Evolutionary conservation across 2,329 filamentous ascomycete genomes (phyloP).

Genomic region (Phyllosticta capitalensis): DNA sequence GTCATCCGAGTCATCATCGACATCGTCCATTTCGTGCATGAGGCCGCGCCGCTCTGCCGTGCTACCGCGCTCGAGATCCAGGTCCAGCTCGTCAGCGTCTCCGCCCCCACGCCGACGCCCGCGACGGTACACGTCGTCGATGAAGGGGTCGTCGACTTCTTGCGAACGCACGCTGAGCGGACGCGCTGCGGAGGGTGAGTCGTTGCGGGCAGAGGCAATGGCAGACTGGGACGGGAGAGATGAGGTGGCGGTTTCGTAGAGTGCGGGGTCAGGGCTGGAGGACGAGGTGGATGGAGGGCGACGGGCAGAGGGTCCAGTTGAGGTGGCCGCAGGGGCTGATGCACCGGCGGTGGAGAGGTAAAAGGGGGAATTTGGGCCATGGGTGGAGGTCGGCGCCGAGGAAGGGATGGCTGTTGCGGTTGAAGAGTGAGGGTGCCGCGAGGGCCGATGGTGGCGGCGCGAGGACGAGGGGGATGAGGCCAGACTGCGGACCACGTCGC

Average conservation of each 20-base stretch:
- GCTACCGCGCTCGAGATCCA: not conserved
- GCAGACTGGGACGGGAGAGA: not conserved
- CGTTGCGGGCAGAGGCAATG: not conserved
- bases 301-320: not conserved
- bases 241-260: not conserved
- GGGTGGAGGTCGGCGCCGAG: conserved; percentile 2
- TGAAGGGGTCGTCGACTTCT: conserved; percentile 1
- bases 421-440: conserved; percentile 12
- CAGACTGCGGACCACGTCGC: conserved; percentile 64
- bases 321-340: not conserved
- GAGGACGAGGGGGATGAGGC: conserved; percentile 1
- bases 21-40: not conserved
- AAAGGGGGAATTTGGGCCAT: not conserved
- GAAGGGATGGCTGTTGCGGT: not conserved
- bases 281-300: not conserved
- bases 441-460: conserved; percentile 1
- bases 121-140: not conserved
- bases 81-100: not conserved
- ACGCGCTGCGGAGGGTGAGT: conserved; percentile 1
- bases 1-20: not conserved
- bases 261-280: not conserved
- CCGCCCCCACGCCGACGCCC: not conserved
- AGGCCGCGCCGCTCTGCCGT: not conserved
- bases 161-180: conserved; percentile 3
- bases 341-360: not conserved